phyloP scores from a whole-genome alignment of 371 early-diverging fungal genomes.

The Umbelopsis sp. region DNA sequence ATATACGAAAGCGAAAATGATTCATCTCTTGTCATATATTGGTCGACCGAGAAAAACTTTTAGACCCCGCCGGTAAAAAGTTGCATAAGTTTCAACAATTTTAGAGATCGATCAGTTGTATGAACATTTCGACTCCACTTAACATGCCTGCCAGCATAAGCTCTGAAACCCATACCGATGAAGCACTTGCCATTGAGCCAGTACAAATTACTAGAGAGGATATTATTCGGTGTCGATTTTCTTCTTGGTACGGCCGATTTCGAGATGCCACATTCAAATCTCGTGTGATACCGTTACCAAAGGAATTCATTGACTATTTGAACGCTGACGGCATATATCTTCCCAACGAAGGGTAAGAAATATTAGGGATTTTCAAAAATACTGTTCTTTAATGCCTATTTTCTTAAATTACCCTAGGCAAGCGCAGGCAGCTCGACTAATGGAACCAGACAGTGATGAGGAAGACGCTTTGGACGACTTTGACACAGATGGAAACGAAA shows the following conservation, averaged over 20 bases:
- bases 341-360: slow-evolving; percentile 64
- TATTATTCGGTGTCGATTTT: slow-evolving; percentile 71
- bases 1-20: background rate
- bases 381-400: background rate
- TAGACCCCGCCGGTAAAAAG: background rate
- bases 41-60: background rate
- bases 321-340: slow-evolving; percentile 84
- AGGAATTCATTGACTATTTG: slow-evolving; percentile 82
- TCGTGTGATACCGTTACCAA: slow-evolving; percentile 67
- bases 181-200: background rate
- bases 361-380: background rate
- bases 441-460: slow-evolving; percentile 51
- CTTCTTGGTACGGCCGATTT: slow-evolving; percentile 78
- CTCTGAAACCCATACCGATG: background rate
- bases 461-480: slow-evolving; percentile 44
- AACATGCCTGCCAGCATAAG: slow-evolving; percentile 5
- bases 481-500: slow-evolving; percentile 41
- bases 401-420: slow-evolving; percentile 26
- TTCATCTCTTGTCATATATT: background rate
- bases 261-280: slow-evolving; percentile 68
- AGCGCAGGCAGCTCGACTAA: slow-evolving; percentile 45
- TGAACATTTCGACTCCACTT: background rate
- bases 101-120: background rate
- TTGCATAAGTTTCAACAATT: background rate
- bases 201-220: slow-evolving; percentile 50